phyloP scores from a whole-genome alignment of 1,139 yeast genomes.

The Ogataea hybrid region DNA sequence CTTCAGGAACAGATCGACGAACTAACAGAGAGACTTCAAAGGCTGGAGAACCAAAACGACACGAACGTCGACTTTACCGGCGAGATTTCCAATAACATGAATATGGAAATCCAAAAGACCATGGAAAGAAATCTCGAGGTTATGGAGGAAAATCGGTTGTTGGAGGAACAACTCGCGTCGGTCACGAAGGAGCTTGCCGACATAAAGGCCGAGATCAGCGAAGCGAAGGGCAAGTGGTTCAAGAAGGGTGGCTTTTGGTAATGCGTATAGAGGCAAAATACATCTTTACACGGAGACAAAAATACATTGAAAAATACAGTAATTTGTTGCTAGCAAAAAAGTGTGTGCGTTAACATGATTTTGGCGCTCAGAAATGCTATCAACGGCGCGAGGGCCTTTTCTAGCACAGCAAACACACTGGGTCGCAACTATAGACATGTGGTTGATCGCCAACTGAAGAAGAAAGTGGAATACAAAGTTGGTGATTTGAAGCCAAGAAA shows the following conservation, averaged over 20 bases:
- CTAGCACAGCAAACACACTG: conserved; percentile 17
- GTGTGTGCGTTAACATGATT: conserved; percentile 1
- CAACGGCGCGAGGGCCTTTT: conserved; percentile 21
- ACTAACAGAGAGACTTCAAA: conserved; percentile 43
- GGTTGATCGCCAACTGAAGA: conserved; percentile 38
- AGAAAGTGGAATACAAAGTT: conserved; percentile 37
- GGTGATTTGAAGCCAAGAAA: conserved; percentile 44
- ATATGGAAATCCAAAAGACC: conserved; percentile 47
- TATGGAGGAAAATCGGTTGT: conserved; percentile 49
- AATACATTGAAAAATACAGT: neutral
- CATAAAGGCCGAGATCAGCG: conserved; percentile 31
- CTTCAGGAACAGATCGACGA: conserved; percentile 53
- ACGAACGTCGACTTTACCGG: conserved; percentile 32
- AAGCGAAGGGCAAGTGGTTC: conserved; percentile 19
- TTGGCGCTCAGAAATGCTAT: neutral
- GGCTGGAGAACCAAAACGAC: conserved; percentile 43
- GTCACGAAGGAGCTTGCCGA: conserved; percentile 47
- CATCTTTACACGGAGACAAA: conserved; percentile 1
- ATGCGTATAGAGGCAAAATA: neutral
- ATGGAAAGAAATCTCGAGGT: conserved; percentile 60
- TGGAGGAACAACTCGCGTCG: conserved; percentile 53
- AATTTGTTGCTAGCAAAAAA: conserved; percentile 7
- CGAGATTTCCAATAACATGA: conserved; percentile 36
- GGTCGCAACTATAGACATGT: conserved; percentile 40
- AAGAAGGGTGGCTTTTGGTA: conserved; percentile 20